Evolutionary conservation across 306 rosid species (phyloP), one percentile per base, ranked within the genome.

Genomic region (Neltuma alba): DNA sequence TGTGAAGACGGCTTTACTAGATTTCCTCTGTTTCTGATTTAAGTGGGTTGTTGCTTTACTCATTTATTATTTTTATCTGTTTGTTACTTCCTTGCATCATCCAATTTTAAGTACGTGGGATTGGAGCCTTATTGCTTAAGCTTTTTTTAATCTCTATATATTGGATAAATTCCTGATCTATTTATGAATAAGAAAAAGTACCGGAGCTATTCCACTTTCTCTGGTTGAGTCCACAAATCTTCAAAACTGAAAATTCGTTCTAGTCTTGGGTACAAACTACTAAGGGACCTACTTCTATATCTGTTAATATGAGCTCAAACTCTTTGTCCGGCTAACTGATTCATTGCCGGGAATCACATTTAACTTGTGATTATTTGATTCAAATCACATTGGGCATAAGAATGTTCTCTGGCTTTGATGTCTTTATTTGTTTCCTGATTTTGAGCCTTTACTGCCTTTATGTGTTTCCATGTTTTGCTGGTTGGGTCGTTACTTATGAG

Each of bases 271-370:
- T 34, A 64, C 69, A n/a, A 20, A 14, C n/a, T 44, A 50, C 69
- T 13, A 20, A 14, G 30, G 64, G 11, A 34, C 25, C 25, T 68
- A 16, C 31, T 71, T 71, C n/a, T n/a, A n/a, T 76, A 31, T 42
- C 66, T 62, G 23, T 37, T 62, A 44, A 27, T 67, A 62, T 45
- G 13, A 12, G 67, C 8, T 68, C 75, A 16, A 50, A 57, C 79
- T 44, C 30, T 64, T 82, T 21, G 68, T 63, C 44, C 64, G 16
- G 58, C 75, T 48, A 30, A 40, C 48, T 63, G 60, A 77, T 61
- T 68, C 48, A 3, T 10, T 58, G 33, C 10, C 1, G 16, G 33
- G 16, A 57, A 57, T 57, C 33, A 57, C 30, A 4, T 57, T 25
- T 57, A 10, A 3, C 18, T 4, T 3, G 30, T 23, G 63, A 57